Evolutionary conservation across 371 early-diverging fungal species (phyloP), one percentile per base, ranked within the genome.

Genomic region (Apophysomyces elegans): DNA sequence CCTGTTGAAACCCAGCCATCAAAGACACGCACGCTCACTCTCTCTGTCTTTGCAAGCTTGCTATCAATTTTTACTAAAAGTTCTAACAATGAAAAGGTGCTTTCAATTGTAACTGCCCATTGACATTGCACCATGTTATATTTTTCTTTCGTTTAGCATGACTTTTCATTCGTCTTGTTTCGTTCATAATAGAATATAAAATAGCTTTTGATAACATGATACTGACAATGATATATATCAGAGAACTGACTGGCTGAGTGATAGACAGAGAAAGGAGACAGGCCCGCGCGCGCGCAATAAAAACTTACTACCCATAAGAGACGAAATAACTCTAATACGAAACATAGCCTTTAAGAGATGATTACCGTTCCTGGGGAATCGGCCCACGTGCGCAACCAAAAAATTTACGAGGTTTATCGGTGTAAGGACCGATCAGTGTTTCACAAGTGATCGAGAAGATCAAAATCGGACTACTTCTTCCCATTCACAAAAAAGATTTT

Each of bases 1-100:
- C 18, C 54, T 50, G 54, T 50, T 50, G 54, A 50, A 50, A 50
- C 54, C 54, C 54, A 50, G 54, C n/a, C 54, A 18, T 50, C 54
- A 50, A 50, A n/a, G n/a, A 9, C 4, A 9, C 47, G 0, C 16
- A 1, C 47, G 4, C 18, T 14, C 7, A 21, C 1, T 14, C 47
- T 14, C 13, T 7, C n/a, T 7, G n/a, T 43, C 4, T 1, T 12
- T n/a, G 46, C 8, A 5, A 45, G 16, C 9, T 18, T n/a, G n/a
- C 6, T 45, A 4, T 43, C 43, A 43, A 1, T 43, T n/a, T 26
- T 26, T 26, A 3, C 2, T 26, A 26, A 2, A 26, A 26, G 2
- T 26, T 26, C 32, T 26, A 50, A 26, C 54, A 50, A 50, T 50
- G 54, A 50, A 50, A 50, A 5, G 8, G 16, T 21, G 21, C 54